Base-by-base conservation (phyloP, 495 filamentous ascomycete genomes). In the Xylaria cubensis region DNA sequence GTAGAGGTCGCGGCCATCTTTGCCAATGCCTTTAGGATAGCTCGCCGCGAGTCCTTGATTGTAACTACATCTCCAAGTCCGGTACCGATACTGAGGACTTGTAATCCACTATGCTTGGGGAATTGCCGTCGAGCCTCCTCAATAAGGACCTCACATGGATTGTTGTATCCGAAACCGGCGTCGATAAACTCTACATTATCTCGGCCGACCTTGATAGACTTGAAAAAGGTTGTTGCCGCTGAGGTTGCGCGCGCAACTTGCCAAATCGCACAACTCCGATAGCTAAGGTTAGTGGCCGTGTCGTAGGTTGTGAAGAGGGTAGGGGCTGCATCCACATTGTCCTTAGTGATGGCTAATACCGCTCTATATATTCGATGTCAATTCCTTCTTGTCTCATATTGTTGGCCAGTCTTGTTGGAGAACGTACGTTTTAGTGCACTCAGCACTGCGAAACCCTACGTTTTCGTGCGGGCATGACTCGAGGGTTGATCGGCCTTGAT, bases 181-280 rank as follows among this genome's bases (percentile, higher is more conserved):
- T 81, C 81, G 55, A 78, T 69, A 32, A 73, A 77, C 46, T 76
- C 73, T 17, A 74, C 55, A 26, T 74, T 63, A n/a, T 74, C 74
- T 34, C 72, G 71, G 7, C 75, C 79, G 13, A 83, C 70, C 26
- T 70, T 66, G 21, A 83, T 76, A 2, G 76, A 75, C 59, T 83
- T 78, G 72, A 84, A 85, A 58, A 81, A 84, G 1, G 76, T 78
- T 1, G 82, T 76, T 3, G 83, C 84, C 0, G 83, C 83, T 2
- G 81, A 79, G 1, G 83, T 85, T 3, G 82, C 83, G 1, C 80
- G 76, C 13, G 81, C 83, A 7, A 82, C 81, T 51, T 85, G 65
- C 79, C 80, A 84, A 5, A 85, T 79, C 48, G 80, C 78, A 70
- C 74, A 80, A 58, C 56, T 58, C 12, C 61, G 67, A 46, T 73